Percentiles rank a stretch among this genome's conserved stretches.
These are phyloP conservation scores for Mallotus japonicus DNA, from an alignment of 441 rosid genomes.

Conservation along the genomic window DNA sequence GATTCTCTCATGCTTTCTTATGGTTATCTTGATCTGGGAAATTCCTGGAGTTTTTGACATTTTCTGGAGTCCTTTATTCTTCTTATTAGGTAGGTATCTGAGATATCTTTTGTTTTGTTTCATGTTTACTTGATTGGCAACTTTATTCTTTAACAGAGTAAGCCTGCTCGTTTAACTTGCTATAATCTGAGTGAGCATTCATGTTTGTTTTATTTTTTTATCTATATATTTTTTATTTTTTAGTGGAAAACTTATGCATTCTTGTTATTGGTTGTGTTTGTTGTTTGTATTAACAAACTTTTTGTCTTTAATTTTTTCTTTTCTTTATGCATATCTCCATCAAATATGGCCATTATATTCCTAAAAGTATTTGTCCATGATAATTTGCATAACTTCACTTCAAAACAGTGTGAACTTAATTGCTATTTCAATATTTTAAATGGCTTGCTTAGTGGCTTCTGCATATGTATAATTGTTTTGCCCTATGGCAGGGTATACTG, in stretches of 20 bases:
- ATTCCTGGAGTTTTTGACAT: constrained; percentile 86
- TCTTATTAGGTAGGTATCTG: constrained; percentile 66
- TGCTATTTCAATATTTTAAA: neutral
- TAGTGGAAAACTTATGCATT: neutral
- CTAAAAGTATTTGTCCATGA: neutral
- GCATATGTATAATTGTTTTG: constrained; percentile 16
- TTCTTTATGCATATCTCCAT: neutral
- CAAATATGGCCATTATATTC: neutral
- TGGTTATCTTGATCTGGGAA: constrained; percentile 94
- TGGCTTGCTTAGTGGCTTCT: neutral
- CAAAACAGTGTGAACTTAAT: neutral
- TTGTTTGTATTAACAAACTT: neutral
- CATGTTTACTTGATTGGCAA: constrained; percentile 1
- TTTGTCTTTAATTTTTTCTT: neutral
- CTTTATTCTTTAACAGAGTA: neutral
- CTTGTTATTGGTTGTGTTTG: neutral
- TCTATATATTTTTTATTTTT: too few relatives aligned
- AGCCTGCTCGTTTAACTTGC: neutral
- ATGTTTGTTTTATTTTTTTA: too few relatives aligned
- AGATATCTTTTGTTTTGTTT: constrained; percentile 8
- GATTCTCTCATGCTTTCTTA: constrained; percentile 76
- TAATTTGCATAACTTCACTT: neutral
- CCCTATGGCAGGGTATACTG: constrained; percentile 68
- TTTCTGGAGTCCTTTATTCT: constrained; percentile 81
- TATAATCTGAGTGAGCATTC: neutral